Evolutionary conservation across 805 yeast species (phyloP), one percentile per base, ranked within the genome.

Genomic region (Monosporozyma aerobia): DNA sequence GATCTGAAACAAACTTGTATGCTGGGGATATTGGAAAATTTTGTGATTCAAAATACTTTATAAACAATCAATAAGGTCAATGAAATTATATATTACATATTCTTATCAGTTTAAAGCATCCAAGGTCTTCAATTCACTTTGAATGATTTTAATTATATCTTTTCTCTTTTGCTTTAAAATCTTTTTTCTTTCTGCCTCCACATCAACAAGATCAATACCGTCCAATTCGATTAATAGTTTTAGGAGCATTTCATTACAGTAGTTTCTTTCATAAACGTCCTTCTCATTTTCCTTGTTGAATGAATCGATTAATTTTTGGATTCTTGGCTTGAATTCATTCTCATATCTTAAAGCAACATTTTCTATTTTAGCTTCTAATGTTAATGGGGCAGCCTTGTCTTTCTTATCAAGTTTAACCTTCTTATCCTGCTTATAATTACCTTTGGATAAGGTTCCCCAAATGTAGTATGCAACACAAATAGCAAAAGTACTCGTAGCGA

Each of bases 211-310:
- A 55, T 83, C 85, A 37, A 87, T 73, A 2, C 78, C 82, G 60
- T 87, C 95, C 51, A 87, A 70, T 55, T 76, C 79, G 74, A 86
- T 75, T 57, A 85, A 67, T 56, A 83, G 74, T 63, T 85, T 84
- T 64, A 86, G 71, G 44, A 86, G 68, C 75, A 77, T 77, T 65
- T 86, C 95, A 59, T 82, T 84, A 64, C 73, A 81, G 63, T 74
- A 85, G 50, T 77, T 76, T 58, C 73, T 76, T 61, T 78, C 77
- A 64, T 80, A 83, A 9, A 56, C 57, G 16, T 60, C 53, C 44
- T 66, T 60, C 39, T 67, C 70, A 27, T 62, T 57, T 16, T 43
- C 32, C 5, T 59, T 46, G 35, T 65, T 59, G 50, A 55, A 68
- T 1, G 51, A 53, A 27, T 56, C 59, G 9, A 60, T 32, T 10